Conservation (phyloP, 164 flowering plant genomes). For the Aristolochia fimbriata region DNA sequence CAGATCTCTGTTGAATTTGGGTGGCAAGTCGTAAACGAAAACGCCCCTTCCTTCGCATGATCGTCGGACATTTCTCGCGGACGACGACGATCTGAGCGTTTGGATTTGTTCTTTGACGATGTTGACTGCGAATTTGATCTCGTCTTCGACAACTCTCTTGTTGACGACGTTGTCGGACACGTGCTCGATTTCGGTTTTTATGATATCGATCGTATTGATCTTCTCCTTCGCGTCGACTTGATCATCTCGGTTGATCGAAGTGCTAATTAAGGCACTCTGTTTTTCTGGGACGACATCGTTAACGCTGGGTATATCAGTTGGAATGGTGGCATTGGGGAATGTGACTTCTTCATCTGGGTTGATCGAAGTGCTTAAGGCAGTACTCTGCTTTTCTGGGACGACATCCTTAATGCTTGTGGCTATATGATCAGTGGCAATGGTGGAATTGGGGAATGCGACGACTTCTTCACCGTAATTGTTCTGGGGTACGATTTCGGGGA, state of each 20-base stretch:
- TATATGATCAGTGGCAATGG: neutral
- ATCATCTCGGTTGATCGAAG: neutral
- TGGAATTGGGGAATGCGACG: neutral
- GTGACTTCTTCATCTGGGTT: no score
- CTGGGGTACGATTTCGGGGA: neutral
- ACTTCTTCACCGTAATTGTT: neutral
- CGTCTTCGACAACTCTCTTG: conserved; percentile 4
- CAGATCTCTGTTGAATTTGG: conserved; percentile 66
- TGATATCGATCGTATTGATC: neutral
- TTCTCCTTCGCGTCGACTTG: conserved; percentile 13
- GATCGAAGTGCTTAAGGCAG: no score
- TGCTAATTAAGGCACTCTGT: no score
- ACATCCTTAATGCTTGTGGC: no score
- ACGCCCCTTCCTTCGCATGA: conserved; percentile 48
- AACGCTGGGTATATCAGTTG: neutral
- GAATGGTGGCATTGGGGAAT: no score
- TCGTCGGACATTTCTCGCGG: neutral
- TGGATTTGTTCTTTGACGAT: conserved; percentile 36
- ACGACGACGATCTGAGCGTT: conserved; percentile 44
- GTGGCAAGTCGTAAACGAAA: conserved; percentile 62
- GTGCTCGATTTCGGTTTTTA: neutral
- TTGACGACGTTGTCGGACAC: neutral
- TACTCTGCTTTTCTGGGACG: no score
- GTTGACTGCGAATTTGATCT: conserved; percentile 21
- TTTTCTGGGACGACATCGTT: no score